Conservation (phyloP, 495 filamentous ascomycete genomes). For the Annulohypoxylon moriforme region DNA sequence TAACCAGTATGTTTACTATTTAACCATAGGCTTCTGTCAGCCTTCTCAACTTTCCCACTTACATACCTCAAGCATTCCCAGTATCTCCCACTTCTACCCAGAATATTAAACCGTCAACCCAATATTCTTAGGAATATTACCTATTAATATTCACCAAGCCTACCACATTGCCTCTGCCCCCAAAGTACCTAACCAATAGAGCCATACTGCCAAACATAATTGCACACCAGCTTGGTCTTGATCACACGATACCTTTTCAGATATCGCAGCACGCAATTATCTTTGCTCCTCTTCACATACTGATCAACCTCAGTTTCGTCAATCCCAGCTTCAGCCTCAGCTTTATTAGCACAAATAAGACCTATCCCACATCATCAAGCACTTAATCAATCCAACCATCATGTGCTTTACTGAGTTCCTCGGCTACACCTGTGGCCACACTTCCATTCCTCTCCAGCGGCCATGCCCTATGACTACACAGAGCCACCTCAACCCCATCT, state of each 20-base stretch:
- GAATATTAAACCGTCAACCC: background rate
- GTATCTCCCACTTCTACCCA: background rate
- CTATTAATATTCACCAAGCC: background rate
- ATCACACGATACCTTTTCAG: background rate
- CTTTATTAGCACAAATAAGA: background rate
- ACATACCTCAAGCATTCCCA: background rate
- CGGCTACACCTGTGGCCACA: conserved; percentile 60
- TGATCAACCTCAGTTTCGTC: background rate
- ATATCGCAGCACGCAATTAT: background rate
- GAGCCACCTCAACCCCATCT: conserved; percentile 49
- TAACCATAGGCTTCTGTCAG: background rate
- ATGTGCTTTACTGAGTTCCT: conserved; percentile 60
- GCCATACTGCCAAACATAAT: background rate
- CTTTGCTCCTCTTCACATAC: background rate
- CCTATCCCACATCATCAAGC: background rate
- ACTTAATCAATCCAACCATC: conserved; percentile 12
- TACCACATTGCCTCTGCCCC: background rate
- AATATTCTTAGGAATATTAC: background rate
- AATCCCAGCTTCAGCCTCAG: background rate
- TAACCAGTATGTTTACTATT: background rate
- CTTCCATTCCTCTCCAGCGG: conserved; percentile 50
- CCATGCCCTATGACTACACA: conserved; percentile 57
- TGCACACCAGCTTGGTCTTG: background rate
- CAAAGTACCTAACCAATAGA: background rate
- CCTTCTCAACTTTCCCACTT: background rate